Percentiles rank a stretch among this genome's conserved stretches.
Conservation (phyloP, 176 grass and related monocot species). For the Thalia dealbata region DNA sequence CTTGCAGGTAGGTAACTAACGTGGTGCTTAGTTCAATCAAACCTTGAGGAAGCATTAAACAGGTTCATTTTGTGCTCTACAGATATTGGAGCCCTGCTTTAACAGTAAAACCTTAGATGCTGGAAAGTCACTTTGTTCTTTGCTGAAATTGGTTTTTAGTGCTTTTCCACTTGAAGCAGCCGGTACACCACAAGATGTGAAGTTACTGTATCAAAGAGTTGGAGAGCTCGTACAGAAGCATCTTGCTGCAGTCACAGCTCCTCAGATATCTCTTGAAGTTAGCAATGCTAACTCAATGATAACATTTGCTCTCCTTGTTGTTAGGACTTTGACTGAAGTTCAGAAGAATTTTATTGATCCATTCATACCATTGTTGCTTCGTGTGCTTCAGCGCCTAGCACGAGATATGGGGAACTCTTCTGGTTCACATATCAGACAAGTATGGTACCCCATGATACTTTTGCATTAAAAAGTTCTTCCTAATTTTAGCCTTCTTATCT, state of each 20-base stretch:
- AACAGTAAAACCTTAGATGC: conserved; percentile 89
- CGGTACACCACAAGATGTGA: conserved; percentile 79
- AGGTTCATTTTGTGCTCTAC: background rate
- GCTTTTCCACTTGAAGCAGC: conserved; percentile 84
- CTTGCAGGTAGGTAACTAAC: conserved; percentile 58
- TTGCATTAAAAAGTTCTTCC: background rate
- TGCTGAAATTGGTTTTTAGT: conserved; percentile 92
- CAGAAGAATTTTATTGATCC: conserved; percentile 86
- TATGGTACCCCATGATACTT: conserved; percentile 16
- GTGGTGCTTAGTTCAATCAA: background rate
- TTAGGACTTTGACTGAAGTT: conserved; percentile 78
- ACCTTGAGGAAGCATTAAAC: background rate
- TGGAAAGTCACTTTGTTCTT: conserved; percentile 88
- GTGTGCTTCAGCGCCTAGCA: conserved; percentile 78
- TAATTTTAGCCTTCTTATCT: background rate
- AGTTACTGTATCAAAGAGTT: conserved; percentile 67
- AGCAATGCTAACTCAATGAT: conserved; percentile 77
- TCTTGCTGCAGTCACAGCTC: conserved; percentile 68
- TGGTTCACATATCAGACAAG: conserved; percentile 65
- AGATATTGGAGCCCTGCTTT: conserved; percentile 97
- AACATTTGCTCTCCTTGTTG: conserved; percentile 74
- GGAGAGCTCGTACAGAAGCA: conserved; percentile 79
- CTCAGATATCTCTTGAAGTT: conserved; percentile 76
- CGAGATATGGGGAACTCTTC: conserved; percentile 87
- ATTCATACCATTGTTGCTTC: conserved; percentile 71